These are phyloP conservation scores for Hsuehochloa calcarea DNA, from an alignment of 176 grass and related monocot species.

Conservation along the genomic window DNA sequence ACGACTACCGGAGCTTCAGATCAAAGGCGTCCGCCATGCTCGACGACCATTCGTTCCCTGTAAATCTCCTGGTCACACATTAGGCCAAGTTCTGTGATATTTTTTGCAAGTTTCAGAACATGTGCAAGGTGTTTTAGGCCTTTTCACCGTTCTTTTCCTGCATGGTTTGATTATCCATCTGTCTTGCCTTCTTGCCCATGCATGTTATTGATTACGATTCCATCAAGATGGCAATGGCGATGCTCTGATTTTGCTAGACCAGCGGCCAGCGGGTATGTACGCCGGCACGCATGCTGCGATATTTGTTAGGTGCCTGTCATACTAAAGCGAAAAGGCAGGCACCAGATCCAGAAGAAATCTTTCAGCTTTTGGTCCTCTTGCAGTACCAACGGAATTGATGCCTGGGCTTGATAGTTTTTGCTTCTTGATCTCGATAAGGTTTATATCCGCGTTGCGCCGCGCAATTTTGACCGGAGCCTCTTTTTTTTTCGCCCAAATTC, in stretches of 20 bases:
- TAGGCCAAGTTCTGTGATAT: conserved; percentile 3
- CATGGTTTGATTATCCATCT: conserved; percentile 11
- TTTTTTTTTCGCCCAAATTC: neutral
- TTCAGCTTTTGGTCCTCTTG: conserved; percentile 42
- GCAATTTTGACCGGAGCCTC: conserved; percentile 9
- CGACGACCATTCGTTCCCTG: conserved; percentile 17
- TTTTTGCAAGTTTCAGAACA: conserved; percentile 1
- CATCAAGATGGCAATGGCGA: conserved; percentile 5
- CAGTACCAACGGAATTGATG: conserved; percentile 54
- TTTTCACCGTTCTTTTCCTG: neutral
- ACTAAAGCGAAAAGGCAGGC: conserved; percentile 40
- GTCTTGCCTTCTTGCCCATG: neutral
- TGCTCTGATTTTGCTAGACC: conserved; percentile 28
- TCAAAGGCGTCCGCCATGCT: conserved; percentile 36
- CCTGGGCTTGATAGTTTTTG: conserved; percentile 47
- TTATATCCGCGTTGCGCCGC: conserved; percentile 17
- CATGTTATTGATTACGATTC: conserved; percentile 38
- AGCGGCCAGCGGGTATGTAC: neutral
- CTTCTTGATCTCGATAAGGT: conserved; percentile 35
- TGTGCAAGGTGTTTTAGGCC: neutral
- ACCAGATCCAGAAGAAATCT: conserved; percentile 44
- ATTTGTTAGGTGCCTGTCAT: conserved; percentile 39
- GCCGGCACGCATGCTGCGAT: conserved; percentile 16
- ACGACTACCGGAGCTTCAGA: neutral
- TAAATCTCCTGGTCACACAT: conserved; percentile 23